Conservation (phyloP, 2,329 filamentous ascomycete genomes). For the Neonectria punicea region DNA sequence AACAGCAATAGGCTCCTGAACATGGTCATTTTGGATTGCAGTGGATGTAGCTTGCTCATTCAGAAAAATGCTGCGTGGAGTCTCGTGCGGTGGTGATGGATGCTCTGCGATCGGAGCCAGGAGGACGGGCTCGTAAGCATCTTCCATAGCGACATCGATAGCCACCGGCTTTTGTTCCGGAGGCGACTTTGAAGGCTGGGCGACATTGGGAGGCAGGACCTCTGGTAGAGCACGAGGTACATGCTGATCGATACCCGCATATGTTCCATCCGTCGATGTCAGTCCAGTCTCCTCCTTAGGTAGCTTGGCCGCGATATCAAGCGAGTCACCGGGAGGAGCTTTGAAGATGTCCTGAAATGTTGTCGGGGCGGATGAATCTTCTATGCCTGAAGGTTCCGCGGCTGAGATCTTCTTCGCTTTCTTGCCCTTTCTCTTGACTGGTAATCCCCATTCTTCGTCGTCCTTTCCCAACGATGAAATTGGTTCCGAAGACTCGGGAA, state of each 20-base stretch:
- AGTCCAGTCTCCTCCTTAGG: background rate
- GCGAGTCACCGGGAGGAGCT: background rate
- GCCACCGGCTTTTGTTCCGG: background rate
- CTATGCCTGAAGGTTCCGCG: background rate
- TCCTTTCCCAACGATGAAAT: slow-evolving; percentile 1
- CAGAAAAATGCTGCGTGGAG: background rate
- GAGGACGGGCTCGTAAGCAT: slow-evolving; percentile 2
- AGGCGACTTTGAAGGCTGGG: background rate
- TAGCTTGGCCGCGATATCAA: background rate
- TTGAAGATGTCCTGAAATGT: background rate
- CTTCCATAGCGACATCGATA: background rate
- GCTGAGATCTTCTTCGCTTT: slow-evolving; percentile 25
- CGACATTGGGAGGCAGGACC: background rate
- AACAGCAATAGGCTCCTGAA: slow-evolving; percentile 1
- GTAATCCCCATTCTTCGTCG: slow-evolving; percentile 31
- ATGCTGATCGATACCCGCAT: background rate
- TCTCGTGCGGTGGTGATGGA: background rate
- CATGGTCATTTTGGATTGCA: background rate
- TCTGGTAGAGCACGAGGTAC: background rate
- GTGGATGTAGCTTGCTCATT: background rate
- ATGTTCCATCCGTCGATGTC: background rate
- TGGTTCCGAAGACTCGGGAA: background rate
- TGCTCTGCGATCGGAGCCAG: background rate
- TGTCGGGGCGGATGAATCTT: background rate
- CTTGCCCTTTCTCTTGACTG: slow-evolving; percentile 49